Evolutionary conservation across 106 monocot species (phyloP).

Genomic region (Allium cepa): DNA sequence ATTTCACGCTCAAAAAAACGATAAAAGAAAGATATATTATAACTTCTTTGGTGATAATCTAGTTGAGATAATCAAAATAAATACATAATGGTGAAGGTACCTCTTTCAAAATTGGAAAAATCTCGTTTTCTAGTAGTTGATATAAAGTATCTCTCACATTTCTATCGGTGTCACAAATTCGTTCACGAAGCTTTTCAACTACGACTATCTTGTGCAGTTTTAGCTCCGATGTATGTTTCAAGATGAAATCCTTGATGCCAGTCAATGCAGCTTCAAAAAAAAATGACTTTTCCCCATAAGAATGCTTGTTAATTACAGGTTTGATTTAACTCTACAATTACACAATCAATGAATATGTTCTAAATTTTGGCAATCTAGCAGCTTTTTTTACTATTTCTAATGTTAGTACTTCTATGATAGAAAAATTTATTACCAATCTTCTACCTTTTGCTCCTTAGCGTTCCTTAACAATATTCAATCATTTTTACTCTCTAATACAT

Average conservation of each 20-base stretch:
- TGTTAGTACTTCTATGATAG: too few species aligned
- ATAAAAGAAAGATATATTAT: not conserved
- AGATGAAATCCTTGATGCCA: slow-evolving; percentile 74
- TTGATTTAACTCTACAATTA: too few species aligned
- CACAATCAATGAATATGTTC: too few species aligned
- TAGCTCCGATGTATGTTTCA: slow-evolving; percentile 72
- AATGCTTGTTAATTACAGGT: not conserved
- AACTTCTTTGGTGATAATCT: not conserved
- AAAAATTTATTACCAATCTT: too few species aligned
- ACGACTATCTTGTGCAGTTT: slow-evolving; percentile 60
- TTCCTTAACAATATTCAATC: too few species aligned
- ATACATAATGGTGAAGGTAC: slow-evolving; percentile 15
- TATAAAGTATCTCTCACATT: slow-evolving; percentile 65
- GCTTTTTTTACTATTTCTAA: too few species aligned
- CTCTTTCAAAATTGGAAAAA: slow-evolving; percentile 69
- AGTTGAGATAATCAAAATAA: too few species aligned
- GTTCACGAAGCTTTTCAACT: slow-evolving; percentile 78
- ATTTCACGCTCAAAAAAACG: not conserved
- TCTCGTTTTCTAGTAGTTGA: slow-evolving; percentile 52
- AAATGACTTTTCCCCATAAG: slow-evolving; percentile 1
- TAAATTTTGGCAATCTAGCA: too few species aligned
- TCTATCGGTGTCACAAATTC: slow-evolving; percentile 76
- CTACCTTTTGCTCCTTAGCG: too few species aligned
- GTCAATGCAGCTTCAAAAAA: slow-evolving; percentile 65
- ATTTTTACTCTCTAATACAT: too few species aligned